Conservation (phyloP, 2,329 filamentous ascomycete genomes). For the Didymella pinodella region DNA sequence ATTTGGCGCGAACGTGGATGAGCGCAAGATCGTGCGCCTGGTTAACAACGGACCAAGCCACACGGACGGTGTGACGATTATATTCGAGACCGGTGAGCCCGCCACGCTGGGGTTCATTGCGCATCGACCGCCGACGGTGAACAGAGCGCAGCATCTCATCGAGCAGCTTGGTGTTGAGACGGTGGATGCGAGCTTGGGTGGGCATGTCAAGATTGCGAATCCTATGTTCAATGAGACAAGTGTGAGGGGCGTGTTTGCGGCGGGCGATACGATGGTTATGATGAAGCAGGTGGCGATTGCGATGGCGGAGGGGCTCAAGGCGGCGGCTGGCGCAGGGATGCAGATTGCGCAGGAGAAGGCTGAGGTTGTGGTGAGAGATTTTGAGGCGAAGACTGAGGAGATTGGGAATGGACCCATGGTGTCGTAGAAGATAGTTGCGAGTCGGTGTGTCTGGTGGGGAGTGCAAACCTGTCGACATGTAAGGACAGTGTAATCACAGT, state of each 20-base stretch:
- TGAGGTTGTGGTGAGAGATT: constrained; percentile 23
- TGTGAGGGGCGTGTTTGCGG: constrained; percentile 62
- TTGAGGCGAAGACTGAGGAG: constrained; percentile 17
- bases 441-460: not conserved
- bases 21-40: constrained; percentile 34
- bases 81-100: constrained; percentile 38
- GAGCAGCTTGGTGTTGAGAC: constrained; percentile 47
- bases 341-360: constrained; percentile 36
- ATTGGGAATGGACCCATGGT: not conserved
- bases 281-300: constrained; percentile 46
- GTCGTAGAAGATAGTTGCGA: not conserved
- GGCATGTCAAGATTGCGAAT: constrained; percentile 53
- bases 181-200: constrained; percentile 51
- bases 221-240: constrained; percentile 60
- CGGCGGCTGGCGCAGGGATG: constrained; percentile 35
- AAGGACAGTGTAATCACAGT: not conserved
- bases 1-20: constrained; percentile 37
- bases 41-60: constrained; percentile 41
- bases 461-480: not conserved
- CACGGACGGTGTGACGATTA: constrained; percentile 37
- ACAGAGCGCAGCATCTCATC: constrained; percentile 41
- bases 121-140: constrained; percentile 41
- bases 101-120: constrained; percentile 41
- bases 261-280: constrained; percentile 56
- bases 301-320: constrained; percentile 42